Evolutionary conservation across 441 rosid species (phyloP), one percentile per base, ranked within the genome.

Genomic region (Adansonia rubrostipa): DNA sequence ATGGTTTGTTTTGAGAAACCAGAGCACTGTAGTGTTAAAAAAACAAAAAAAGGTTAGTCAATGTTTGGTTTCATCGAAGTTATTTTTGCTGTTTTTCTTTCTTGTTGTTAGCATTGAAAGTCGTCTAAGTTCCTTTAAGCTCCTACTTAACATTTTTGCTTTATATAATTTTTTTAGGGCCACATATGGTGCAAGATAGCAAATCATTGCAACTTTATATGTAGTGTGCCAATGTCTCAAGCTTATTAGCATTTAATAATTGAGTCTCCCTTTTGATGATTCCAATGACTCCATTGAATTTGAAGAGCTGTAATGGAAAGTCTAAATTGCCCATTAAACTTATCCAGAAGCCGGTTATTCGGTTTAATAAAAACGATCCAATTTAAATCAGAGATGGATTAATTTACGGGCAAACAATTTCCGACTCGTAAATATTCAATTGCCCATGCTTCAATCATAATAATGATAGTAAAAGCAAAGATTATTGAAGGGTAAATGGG

Each of bases 181-280:
- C 28, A 24, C 28, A 24, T 24, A 24, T 24, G 50, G 28, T 70
- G 42, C 57, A 70, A 50, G 40, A 9, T 13, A 6, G 58, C 74
- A 70, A 48, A 70, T 70, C 74, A 70, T 70, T 70, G 74, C 24
- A 24, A 50, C 44, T 20, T 62, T 62, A 13, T 62, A 48, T 36
- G 15, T 9, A 71, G 14, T 73, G 63, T 45, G 33, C 66, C 54
- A 57, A 57, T 19, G 50, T 57, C 66, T 19, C 64, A 0, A 36
- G n/a, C 33, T 6, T 53, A 36, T 33, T 24, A 24, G 28, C 44
- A 14, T 33, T 36, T 14, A 5, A 36, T 36, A 28, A 5, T 58
- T 58, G 63, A 7, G 57, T 15, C 15, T 14, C 6, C 57, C 3
- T 14, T 3, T 9, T 3, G 50, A 42, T n/a, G 24, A 63, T 40